Evolutionary conservation across 2,329 filamentous ascomycete genomes (phyloP), one percentile per base, ranked within the genome.

Genomic region (Sordariomycetes sp.): DNA sequence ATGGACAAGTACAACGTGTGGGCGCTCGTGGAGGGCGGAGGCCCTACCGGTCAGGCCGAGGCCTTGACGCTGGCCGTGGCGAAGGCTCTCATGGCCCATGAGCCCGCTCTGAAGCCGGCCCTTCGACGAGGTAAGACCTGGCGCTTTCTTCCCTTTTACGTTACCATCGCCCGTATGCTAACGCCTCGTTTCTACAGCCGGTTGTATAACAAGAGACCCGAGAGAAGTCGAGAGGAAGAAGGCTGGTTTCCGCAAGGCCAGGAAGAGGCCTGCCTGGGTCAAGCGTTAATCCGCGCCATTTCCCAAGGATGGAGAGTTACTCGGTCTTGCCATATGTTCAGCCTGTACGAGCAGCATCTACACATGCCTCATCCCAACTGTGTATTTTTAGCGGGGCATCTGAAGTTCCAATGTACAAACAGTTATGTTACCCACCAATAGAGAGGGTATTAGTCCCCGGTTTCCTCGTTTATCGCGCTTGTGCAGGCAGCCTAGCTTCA

Each of bases 191-290:
- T 60, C 61, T 67, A 66, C 70, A 99, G 94, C 92, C 69, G 95
- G 95, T 61, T 90, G 87, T 71, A 82, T 99, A 62, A 95, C 91
- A 56, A 87, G 92, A 67, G 92, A 99, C 75, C 82, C 86, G 59
- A 90, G 92, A 75, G 85, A 79, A 67, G 95, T 99, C 64, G 94
- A 99, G 76, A 92, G 94, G 71, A 99, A 99, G 85, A 97, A 99
- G 82, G 83, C 90, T 58, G 95, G 94, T 64, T 89, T 90, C 67
- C 73, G 95, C 75, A 99, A 99, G 81, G 92, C 94, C 59, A 88
- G 94, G 74, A 99, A 99, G 84, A 95, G 87, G 84, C 92, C 92
- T 60, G 82, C 94, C 65, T 99, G 95, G 94, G 91, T 97, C 79
- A 97, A 96, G 84, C 75, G 80, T 74, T 84, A 77, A 68, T 58